Conservation (phyloP, 2,329 filamentous ascomycete genomes). For the Hysterium pulicare region DNA sequence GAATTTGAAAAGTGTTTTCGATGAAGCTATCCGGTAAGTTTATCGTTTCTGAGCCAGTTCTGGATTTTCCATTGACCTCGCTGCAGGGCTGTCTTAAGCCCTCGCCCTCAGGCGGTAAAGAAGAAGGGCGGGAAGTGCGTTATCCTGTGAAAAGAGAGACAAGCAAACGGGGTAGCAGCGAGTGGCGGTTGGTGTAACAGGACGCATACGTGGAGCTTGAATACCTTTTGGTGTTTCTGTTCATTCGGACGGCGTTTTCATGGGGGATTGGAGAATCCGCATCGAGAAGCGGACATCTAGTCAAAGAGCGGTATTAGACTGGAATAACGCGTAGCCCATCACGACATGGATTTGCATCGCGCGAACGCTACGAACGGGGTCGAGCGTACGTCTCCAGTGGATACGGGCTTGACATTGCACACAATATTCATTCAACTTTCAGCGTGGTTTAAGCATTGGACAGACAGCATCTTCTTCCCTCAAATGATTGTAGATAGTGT, state of each 20-base stretch:
- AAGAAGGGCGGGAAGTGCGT: constrained; percentile 28
- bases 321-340: not conserved
- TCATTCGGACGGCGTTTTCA: constrained; percentile 3
- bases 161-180: constrained; percentile 4
- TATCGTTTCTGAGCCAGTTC: not conserved
- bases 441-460: constrained; percentile 11
- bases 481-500: constrained; percentile 23
- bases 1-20: constrained; percentile 97
- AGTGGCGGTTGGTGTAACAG: constrained; percentile 23
- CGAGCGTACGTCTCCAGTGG: constrained; percentile 1
- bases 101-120: constrained; percentile 28
- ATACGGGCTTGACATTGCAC: constrained; percentile 5
- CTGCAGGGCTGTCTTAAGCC: constrained; percentile 39
- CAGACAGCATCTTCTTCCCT: constrained; percentile 8
- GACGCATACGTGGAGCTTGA: constrained; percentile 13
- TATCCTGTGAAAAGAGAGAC: constrained; percentile 20
- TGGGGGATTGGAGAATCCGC: constrained; percentile 1
- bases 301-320: no score
- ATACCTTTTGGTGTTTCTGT: constrained; percentile 13
- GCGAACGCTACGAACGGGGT: constrained; percentile 1
- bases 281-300: not conserved
- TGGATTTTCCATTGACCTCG: not conserved
- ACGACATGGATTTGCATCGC: not conserved
- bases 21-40: constrained; percentile 91
- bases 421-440: constrained; percentile 4